Conservation (phyloP, 2,329 filamentous ascomycete species). For the Zasmidium angulare region DNA sequence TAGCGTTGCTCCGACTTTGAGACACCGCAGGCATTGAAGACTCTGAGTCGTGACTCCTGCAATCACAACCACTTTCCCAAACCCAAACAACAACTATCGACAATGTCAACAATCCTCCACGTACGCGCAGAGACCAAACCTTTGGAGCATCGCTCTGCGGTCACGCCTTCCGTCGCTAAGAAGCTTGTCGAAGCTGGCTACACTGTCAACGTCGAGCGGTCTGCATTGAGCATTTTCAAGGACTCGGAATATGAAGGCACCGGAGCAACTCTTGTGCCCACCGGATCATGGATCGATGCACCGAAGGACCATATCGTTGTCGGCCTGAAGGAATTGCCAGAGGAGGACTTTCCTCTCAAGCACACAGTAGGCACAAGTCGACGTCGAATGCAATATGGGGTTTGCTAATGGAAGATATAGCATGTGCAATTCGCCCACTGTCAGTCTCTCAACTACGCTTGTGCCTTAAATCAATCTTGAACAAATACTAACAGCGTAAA, state of each 20-base stretch:
- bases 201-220: constrained; percentile 41
- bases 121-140: constrained; percentile 39
- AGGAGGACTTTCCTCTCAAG: constrained; percentile 66
- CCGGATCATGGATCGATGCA: constrained; percentile 41
- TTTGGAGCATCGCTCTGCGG: constrained; percentile 39
- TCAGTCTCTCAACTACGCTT: constrained; percentile 20
- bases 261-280: constrained; percentile 40
- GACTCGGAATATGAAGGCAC: constrained; percentile 42
- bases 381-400: not conserved
- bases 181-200: constrained; percentile 44
- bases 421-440: constrained; percentile 42
- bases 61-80: not conserved
- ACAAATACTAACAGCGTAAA: constrained; percentile 15
- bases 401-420: constrained; percentile 14
- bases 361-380: constrained; percentile 50
- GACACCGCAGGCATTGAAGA: not conserved
- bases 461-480: no score
- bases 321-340: constrained; percentile 45
- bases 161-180: constrained; percentile 41
- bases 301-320: constrained; percentile 42
- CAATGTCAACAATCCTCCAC: constrained; percentile 33
- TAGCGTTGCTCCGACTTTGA: not conserved
- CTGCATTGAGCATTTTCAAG: constrained; percentile 40
- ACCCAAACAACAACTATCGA: not conserved
- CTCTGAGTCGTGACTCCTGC: not conserved